Evolutionary conservation across 257 asterid species (phyloP).

Genomic region (Pogostemon cablin): DNA sequence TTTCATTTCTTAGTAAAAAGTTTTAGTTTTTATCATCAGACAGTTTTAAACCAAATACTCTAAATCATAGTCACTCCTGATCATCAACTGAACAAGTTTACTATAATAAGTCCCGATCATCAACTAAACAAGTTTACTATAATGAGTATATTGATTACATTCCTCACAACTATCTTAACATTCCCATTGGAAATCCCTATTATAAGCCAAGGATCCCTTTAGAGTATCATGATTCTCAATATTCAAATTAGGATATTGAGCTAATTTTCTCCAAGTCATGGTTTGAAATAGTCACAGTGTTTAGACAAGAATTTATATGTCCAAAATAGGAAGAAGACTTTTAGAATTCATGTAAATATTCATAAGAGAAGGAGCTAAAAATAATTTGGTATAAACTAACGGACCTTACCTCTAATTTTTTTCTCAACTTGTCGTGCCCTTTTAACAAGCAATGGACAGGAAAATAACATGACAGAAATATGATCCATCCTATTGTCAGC

Average conservation of each 20-base stretch:
- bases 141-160: no score
- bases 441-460: conserved; percentile 90
- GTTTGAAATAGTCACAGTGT: neutral
- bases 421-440: conserved; percentile 84
- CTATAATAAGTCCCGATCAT: no score
- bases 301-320: conserved; percentile 23
- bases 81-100: no score
- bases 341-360: neutral
- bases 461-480: conserved; percentile 89
- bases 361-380: neutral
- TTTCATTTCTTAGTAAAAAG: no score
- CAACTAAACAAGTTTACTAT: no score
- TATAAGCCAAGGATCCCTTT: no score
- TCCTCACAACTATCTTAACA: no score
- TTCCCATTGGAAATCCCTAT: no score
- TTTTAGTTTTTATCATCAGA: no score
- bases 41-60: no score
- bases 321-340: conserved; percentile 16
- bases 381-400: conserved; percentile 16
- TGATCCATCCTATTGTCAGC: conserved; percentile 88
- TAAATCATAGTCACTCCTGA: no score
- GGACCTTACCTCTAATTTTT: conserved; percentile 78
- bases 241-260: conserved; percentile 25
- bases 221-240: conserved; percentile 14
- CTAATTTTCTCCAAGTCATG: conserved; percentile 17